Percentiles rank a stretch among this genome's conserved stretches.
Evolutionary conservation across 2,329 filamentous ascomycete species (phyloP).

Genomic region (Drechslerella coelobrocha): DNA sequence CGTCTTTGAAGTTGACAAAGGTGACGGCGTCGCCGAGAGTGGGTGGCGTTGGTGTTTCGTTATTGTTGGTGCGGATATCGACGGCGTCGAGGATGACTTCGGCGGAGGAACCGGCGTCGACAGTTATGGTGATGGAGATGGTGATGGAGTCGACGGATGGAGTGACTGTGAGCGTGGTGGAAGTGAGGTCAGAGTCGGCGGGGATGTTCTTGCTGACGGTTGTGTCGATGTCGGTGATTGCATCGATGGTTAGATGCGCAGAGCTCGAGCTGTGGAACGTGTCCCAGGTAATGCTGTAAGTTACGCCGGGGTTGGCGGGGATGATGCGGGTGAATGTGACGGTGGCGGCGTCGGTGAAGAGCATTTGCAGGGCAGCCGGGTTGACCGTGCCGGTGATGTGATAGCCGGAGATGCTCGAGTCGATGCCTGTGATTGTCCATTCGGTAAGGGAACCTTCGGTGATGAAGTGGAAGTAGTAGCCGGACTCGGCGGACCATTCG

Average conservation of each 20-base stretch:
- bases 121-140: not conserved
- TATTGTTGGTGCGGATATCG: conserved; percentile 1
- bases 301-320: not conserved
- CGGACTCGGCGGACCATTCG: not conserved
- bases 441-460: not conserved
- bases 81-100: conserved; percentile 5
- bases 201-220: not conserved
- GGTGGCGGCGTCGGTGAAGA: not conserved
- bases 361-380: not conserved
- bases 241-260: not conserved
- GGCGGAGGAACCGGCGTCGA: not conserved
- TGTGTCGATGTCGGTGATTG: not conserved
- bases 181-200: not conserved
- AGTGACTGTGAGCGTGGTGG: conserved; percentile 1
- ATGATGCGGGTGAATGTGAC: not conserved
- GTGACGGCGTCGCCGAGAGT: not conserved
- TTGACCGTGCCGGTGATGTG: not conserved
- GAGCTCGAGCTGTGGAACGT: not conserved
- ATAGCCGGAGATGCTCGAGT: not conserved
- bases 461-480: conserved; percentile 24
- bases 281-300: conserved; percentile 10
- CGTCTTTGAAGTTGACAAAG: too few relatives aligned
- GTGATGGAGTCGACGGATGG: not conserved
- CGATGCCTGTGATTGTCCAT: not conserved
- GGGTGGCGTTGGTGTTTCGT: not conserved